Percentiles rank a stretch among this genome's conserved stretches.
Evolutionary conservation across 345 rosid genomes (phyloP).

Genomic region (Linum usitatissimum): DNA sequence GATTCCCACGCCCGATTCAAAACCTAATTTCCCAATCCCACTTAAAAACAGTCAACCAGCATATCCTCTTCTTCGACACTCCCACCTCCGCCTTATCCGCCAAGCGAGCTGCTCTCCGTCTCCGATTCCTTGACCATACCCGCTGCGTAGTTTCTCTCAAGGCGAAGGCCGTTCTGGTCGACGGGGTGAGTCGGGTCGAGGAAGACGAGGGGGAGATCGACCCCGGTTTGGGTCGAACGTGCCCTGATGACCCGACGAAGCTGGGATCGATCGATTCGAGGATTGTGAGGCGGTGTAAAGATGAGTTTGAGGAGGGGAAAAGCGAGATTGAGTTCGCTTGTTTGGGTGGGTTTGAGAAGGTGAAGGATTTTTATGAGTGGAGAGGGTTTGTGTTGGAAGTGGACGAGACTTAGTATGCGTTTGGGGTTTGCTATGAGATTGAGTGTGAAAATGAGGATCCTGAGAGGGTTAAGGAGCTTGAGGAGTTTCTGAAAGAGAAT

Average conservation of each 20-base stretch:
- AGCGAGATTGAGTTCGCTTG: constrained; percentile 40
- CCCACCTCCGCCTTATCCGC: constrained; percentile 41
- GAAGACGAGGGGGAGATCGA: constrained; percentile 83
- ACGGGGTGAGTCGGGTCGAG: constrained; percentile 79
- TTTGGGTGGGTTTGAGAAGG: constrained; percentile 80
- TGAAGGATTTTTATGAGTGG: constrained; percentile 58
- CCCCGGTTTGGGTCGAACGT: constrained; percentile 23
- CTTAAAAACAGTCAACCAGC: constrained; percentile 50
- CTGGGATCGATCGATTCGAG: constrained; percentile 36
- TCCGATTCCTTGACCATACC: constrained; percentile 45
- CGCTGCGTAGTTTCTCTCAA: constrained; percentile 58
- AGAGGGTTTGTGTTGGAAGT: constrained; percentile 64
- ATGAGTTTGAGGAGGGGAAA: constrained; percentile 48
- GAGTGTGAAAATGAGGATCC: constrained; percentile 80
- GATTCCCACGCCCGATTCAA: constrained; percentile 36
- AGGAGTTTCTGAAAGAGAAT: constrained; percentile 46
- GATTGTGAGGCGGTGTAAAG: constrained; percentile 51
- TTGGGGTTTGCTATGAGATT: constrained; percentile 63
- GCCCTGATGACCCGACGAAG: constrained; percentile 38
- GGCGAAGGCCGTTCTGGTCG: constrained; percentile 40
- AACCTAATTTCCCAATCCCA: constrained; percentile 44
- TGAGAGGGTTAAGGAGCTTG: constrained; percentile 52
- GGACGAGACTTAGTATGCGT: constrained; percentile 64
- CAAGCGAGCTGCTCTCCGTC: constrained; percentile 46
- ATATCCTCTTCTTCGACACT: constrained; percentile 67